phyloP scores from a whole-genome alignment of 192 early-diverging fungal genomes.

The Obelidium mucronatum region DNA sequence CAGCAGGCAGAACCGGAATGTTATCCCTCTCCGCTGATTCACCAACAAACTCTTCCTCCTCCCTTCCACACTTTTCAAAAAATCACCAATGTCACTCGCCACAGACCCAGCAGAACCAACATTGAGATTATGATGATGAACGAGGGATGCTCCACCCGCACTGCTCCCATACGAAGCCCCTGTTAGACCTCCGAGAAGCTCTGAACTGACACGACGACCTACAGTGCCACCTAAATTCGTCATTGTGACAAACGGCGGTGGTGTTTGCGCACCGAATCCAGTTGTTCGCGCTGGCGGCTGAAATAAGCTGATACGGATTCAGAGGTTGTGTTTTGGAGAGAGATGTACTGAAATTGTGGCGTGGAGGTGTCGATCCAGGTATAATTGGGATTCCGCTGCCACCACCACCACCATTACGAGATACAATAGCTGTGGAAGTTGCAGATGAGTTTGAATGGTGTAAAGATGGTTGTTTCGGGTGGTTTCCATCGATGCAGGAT shows the following conservation, averaged over 20 bases:
- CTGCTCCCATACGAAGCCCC: neutral
- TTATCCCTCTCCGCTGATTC: no score
- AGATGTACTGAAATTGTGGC: neutral
- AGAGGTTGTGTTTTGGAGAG: neutral
- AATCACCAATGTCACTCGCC: constrained; percentile 17
- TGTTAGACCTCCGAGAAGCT: no score
- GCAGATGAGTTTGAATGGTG: neutral
- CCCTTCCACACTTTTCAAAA: constrained; percentile 6
- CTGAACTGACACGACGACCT: no score
- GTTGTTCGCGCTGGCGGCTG: neutral
- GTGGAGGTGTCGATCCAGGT: neutral
- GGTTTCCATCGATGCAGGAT: neutral
- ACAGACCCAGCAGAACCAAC: neutral
- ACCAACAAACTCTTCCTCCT: constrained; percentile 1
- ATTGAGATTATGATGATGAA: neutral
- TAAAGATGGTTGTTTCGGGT: no score
- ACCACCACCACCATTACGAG: neutral
- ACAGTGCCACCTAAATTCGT: neutral
- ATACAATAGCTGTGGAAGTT: neutral
- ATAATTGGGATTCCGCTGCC: neutral
- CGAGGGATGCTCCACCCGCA: neutral
- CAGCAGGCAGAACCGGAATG: no score
- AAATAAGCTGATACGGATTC: neutral
- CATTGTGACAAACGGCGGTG: constrained; percentile 8
- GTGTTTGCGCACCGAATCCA: constrained; percentile 7